Base-by-base conservation (phyloP, 805 yeast genomes). In the Dipodascus geniculatus region DNA sequence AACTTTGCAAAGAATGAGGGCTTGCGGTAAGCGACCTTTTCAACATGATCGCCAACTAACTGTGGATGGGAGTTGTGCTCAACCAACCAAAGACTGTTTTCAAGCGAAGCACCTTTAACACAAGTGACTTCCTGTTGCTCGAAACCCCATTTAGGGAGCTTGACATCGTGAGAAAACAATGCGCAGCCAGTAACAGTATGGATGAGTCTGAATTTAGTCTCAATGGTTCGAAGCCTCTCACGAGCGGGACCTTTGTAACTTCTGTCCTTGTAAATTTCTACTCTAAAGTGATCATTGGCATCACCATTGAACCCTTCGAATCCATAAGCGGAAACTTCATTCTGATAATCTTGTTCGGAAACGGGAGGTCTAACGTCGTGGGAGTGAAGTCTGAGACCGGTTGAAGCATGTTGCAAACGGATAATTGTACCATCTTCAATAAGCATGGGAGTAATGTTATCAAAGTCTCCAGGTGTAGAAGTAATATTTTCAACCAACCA, bases 51-150 rank as follows among this genome's bases (percentile, higher is more conserved):
- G 52, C 59, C 69, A 55, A 57, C 63, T 14, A 75, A 65, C 63
- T 83, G 85, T 14, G 85, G 85, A 65, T 82, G 84, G 28, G 66
- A 64, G 60, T 84, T 83, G 55, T 70, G 69, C 64, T 89, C 96
- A 58, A 90, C 69, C 61, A 73, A 79, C 86, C 96, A 90, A 50
- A 82, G 67, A 0, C 95, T 76, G 64, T 83, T 80, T 23, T 79
- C 78, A 53, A 74, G 66, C 17, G 80, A 78, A 14, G 97, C 93
- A 24, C 79, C 79, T 51, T 82, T 83, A 52, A 88, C 77, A 67
- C 99, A 93, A 47, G 88, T 70, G 9, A 91, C 95, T 72, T 93
- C 99, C 68, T 85, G 87, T 65, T 89, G 96, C 55, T 75, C 75
- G 60, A 76, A 78, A 1, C 86, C 97, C 95, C 95, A 86, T 3